Base-by-base conservation (phyloP, 2,329 filamentous ascomycete species). In the Nemania sp. region DNA sequence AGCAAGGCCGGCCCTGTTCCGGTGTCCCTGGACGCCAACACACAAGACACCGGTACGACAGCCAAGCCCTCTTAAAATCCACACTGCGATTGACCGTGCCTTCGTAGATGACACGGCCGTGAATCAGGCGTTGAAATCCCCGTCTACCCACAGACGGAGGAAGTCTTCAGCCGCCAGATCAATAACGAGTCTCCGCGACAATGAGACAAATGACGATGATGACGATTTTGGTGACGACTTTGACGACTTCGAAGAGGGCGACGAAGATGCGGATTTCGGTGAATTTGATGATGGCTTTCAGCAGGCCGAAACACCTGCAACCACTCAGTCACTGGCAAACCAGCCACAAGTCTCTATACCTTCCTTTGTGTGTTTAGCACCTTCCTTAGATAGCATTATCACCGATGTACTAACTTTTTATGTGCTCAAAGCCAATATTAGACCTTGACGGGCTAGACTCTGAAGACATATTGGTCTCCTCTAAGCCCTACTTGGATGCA, bases 241-340 rank as follows among this genome's bases (percentile, higher is more conserved):
- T 79, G 87, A 90, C 76, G 87, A 89, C 69, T 89, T 90, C 72
- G 86, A 88, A 74, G 87, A 89, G 74, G 87, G 86, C 56, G 85
- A 83, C 69, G 82, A 82, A 64, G 83, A 84, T 72, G 84, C 82
- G 52, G 82, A 87, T 74, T 90, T 90, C 80, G 88, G 89, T 74
- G 90, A 92, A 75, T 93, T 93, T 79, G 90, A 92, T 76, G 91
- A 90, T 72, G 89, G 85, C 43, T 93, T 93, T 77, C 87, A 93
- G 75, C 83, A 88, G 77, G 78, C 87, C 64, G 83, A 83, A 62
- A 76, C 80, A 29, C 72, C 79, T 47, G 65, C 77, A 55, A 60
- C 74, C 5, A 74, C 75, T 54, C 73, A 77, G 29, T 75, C 76
- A 52, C 69, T 77, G 49, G 71, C 79, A 70, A 74, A 75, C 69